A percentile compares a stretch with the other conserved stretches of the same genome.
These are phyloP conservation scores for Lasiodiplodia sp. DNA, from an alignment of 2,329 filamentous ascomycete species.

Conservation along the genomic window DNA sequence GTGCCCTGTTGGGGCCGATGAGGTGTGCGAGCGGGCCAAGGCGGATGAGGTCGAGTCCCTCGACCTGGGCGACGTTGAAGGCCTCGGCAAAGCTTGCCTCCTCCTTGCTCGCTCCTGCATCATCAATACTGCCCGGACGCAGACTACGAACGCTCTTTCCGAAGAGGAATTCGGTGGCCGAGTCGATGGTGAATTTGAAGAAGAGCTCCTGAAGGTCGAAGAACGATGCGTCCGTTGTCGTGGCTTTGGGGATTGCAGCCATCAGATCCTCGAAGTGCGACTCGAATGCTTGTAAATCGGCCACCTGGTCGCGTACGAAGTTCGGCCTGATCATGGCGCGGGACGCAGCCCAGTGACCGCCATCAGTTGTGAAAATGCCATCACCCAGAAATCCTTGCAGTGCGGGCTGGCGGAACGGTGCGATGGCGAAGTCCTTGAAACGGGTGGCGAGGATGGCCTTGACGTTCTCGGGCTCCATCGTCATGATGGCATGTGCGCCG, in stretches of 20 bases:
- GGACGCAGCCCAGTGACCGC: constrained; percentile 43
- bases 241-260: constrained; percentile 32
- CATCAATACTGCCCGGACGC: constrained; percentile 37
- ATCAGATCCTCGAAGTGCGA: constrained; percentile 37
- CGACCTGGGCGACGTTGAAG: constrained; percentile 52
- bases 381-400: constrained; percentile 53
- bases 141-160: constrained; percentile 50
- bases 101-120: not conserved
- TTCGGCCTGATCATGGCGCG: constrained; percentile 41
- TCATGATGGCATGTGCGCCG: constrained; percentile 65
- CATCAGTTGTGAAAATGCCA: constrained; percentile 58
- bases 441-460: constrained; percentile 55
- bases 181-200: constrained; percentile 56
- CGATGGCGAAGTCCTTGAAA: constrained; percentile 57
- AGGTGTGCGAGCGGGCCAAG: constrained; percentile 40
- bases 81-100: constrained; percentile 51
- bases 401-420: constrained; percentile 41
- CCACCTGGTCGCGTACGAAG: constrained; percentile 39
- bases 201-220: constrained; percentile 50
- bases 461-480: constrained; percentile 57
- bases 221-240: constrained; percentile 38
- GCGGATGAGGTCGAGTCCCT: constrained; percentile 47
- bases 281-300: constrained; percentile 37
- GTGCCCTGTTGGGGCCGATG: not conserved
- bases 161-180: constrained; percentile 58